These are phyloP conservation scores for Multifurca ochricompacta DNA, from an alignment of 768 basidiomycete species.

Conservation along the genomic window DNA sequence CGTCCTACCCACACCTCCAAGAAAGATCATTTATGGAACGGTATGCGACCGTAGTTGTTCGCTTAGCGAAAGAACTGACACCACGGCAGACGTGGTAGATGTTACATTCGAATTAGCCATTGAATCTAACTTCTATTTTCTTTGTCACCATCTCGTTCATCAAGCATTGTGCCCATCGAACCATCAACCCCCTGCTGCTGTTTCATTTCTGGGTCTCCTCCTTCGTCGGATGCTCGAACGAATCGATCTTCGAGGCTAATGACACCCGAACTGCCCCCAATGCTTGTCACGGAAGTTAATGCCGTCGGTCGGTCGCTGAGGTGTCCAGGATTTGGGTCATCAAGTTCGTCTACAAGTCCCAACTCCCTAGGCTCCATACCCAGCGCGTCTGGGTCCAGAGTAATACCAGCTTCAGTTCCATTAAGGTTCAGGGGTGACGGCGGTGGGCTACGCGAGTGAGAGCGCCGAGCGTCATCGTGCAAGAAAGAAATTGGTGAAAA, in stretches of 20 bases:
- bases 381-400: constrained; percentile 29
- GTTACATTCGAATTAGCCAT: not conserved
- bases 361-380: constrained; percentile 41
- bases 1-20: not conserved
- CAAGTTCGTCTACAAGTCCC: constrained; percentile 79
- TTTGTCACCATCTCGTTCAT: constrained; percentile 42
- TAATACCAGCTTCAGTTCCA: constrained; percentile 28
- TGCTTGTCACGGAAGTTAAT: constrained; percentile 53
- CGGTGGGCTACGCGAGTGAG: constrained; percentile 71
- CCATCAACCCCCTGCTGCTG: constrained; percentile 18
- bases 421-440: constrained; percentile 61
- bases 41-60: not conserved
- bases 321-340: constrained; percentile 78
- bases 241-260: constrained; percentile 57
- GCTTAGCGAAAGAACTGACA: not conserved
- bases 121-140: constrained; percentile 37
- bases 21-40: not conserved
- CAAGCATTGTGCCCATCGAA: constrained; percentile 12
- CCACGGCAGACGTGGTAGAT: not conserved
- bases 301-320: constrained; percentile 75
- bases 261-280: constrained; percentile 36
- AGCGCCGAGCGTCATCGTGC: constrained; percentile 74
- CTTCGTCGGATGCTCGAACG: constrained; percentile 36
- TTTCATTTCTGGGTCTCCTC: constrained; percentile 15
- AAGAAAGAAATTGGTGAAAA: constrained; percentile 87